These are phyloP conservation scores for Pseudotsuga menziesii DNA, from an alignment of 75 land plant species.

Conservation along the genomic window DNA sequence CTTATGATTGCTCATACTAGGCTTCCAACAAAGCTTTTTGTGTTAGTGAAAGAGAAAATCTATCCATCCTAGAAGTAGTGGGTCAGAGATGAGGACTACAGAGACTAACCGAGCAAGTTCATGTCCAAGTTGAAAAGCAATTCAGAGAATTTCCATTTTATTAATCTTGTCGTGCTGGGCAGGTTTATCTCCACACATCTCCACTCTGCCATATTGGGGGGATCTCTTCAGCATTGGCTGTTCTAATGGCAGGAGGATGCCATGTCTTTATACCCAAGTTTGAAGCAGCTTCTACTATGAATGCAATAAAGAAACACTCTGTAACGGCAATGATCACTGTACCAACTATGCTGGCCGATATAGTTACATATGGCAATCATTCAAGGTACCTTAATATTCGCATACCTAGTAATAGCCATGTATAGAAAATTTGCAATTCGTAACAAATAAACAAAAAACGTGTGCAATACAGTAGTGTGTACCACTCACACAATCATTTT, in stretches of 20 bases:
- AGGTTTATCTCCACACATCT: slow-evolving; percentile 94
- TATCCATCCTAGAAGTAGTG: neutral
- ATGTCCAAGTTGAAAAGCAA: neutral
- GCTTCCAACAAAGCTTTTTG: neutral
- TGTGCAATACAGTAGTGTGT: neutral
- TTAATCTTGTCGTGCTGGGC: neutral
- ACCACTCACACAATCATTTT: neutral
- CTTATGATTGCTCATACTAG: neutral
- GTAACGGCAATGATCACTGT: slow-evolving; percentile 87
- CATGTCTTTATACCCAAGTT: slow-evolving; percentile 87
- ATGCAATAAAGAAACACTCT: slow-evolving; percentile 45
- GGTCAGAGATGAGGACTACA: neutral
- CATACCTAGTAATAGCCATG: neutral
- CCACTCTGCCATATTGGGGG: slow-evolving; percentile 98
- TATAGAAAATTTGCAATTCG: neutral
- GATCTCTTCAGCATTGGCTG: slow-evolving; percentile 82
- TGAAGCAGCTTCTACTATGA: slow-evolving; percentile 39
- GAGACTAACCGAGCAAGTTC: neutral
- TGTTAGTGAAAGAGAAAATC: neutral
- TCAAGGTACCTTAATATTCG: slow-evolving; percentile 6
- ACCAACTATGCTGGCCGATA: slow-evolving; percentile 91
- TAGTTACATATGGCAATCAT: slow-evolving; percentile 22
- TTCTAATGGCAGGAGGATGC: slow-evolving; percentile 76
- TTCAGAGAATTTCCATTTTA: neutral
- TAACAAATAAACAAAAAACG: neutral